Percentiles rank a stretch among this genome's conserved stretches.
Conservation (phyloP, 23 red algal genomes). For the Gracilaria caudata region DNA sequence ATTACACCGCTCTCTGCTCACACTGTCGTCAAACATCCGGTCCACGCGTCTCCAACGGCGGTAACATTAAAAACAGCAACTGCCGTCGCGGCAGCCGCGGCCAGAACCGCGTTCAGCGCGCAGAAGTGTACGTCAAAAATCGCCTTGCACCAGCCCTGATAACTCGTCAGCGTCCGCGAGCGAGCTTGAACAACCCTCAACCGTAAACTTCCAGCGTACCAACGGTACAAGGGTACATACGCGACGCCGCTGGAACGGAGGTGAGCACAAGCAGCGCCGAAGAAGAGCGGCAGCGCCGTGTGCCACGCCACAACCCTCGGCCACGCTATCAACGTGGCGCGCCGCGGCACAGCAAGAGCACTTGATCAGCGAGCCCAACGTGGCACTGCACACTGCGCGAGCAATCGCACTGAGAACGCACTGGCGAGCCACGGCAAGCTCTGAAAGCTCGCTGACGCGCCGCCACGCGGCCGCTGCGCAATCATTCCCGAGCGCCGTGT, state of each 20-base stretch:
- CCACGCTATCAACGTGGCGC: slow-evolving; percentile 1
- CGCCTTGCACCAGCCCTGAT: background rate
- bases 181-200: too few relatives aligned
- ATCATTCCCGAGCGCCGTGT: background rate
- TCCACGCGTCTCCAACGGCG: too few relatives aligned
- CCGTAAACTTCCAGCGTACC: too few relatives aligned
- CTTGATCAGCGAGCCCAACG: background rate
- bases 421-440: background rate
- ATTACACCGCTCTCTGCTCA: too few relatives aligned
- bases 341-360: background rate
- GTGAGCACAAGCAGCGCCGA: background rate
- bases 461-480: slow-evolving; percentile 9
- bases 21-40: too few relatives aligned
- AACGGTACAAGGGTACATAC: too few relatives aligned
- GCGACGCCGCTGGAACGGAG: too few relatives aligned
- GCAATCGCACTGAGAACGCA: background rate
- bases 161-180: too few relatives aligned
- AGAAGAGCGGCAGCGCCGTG: background rate
- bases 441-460: background rate
- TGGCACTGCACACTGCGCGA: background rate
- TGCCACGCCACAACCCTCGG: background rate
- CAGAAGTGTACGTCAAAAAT: background rate
- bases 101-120: too few relatives aligned
- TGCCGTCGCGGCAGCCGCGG: too few relatives aligned
- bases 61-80: background rate